These are phyloP conservation scores for Chiua virens DNA, from an alignment of 768 basidiomycete species.

Conservation along the genomic window DNA sequence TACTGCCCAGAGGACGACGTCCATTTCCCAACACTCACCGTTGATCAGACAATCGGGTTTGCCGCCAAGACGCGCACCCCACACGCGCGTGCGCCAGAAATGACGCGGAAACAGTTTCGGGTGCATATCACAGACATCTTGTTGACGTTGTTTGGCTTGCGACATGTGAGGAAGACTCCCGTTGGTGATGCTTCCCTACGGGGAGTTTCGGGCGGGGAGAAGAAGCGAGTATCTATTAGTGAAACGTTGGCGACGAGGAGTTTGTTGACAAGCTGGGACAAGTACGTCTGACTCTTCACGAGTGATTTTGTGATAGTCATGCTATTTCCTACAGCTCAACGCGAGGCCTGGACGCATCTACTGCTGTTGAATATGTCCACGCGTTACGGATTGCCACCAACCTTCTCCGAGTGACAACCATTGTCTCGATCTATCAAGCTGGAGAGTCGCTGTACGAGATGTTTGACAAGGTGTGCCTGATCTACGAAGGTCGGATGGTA, in stretches of 20 bases:
- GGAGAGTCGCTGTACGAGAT: slow-evolving; percentile 63
- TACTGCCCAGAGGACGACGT: slow-evolving; percentile 52
- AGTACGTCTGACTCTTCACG: slow-evolving; percentile 36
- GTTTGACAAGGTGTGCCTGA: slow-evolving; percentile 72
- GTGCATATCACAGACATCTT: slow-evolving; percentile 43
- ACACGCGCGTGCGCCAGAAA: slow-evolving; percentile 43
- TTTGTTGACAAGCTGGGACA: slow-evolving; percentile 79
- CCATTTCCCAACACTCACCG: slow-evolving; percentile 53
- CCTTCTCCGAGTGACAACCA: slow-evolving; percentile 49
- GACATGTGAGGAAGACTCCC: slow-evolving; percentile 67
- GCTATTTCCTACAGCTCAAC: slow-evolving; percentile 52
- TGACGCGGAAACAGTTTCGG: slow-evolving; percentile 36
- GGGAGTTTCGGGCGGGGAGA: slow-evolving; percentile 75
- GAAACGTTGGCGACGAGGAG: slow-evolving; percentile 73
- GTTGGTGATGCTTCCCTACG: slow-evolving; percentile 80
- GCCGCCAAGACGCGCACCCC: slow-evolving; percentile 71
- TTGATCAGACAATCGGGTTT: slow-evolving; percentile 71
- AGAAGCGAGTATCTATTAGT: slow-evolving; percentile 79
- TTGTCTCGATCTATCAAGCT: slow-evolving; percentile 87
- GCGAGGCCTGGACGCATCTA: slow-evolving; percentile 64
- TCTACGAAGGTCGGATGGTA: slow-evolving; percentile 58
- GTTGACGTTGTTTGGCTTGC: slow-evolving; percentile 73
- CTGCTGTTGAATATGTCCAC: slow-evolving; percentile 72
- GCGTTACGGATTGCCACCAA: slow-evolving; percentile 70
- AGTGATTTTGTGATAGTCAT: slow-evolving; percentile 42